Base-by-base conservation (phyloP, 495 filamentous ascomycete genomes). In the Xylaria sp. region DNA sequence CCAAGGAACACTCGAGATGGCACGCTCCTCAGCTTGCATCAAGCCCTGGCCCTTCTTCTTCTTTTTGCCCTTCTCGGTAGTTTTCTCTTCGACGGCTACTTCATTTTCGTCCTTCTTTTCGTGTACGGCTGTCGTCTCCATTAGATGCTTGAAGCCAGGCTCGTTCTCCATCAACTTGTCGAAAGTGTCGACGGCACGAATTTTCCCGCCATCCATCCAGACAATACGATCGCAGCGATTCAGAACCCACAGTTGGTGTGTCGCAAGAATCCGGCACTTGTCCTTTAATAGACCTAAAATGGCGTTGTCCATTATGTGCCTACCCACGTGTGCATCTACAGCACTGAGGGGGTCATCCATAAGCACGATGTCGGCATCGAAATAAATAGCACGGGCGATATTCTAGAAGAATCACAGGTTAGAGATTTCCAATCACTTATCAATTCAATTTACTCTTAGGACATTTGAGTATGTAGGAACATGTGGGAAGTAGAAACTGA, bases 291-390 rank as follows among this genome's bases (percentile, higher is more conserved):
- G 84, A 35, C 95, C 96, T 59, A 93, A 90, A 59, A 99, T 98
- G 44, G 94, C 96, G 69, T 97, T 90, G 76, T 98, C 94, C 83
- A 99, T 97, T 77, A 99, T 96, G 78, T 97, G 95, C 19, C 93
- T 90, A 15, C 95, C 96, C 64, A 95, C 93, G 72, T 95, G 93
- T 9, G 93, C 93, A 78, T 96, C 93, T 5, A 96, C 93, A 11
- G 93, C 93, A 26, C 90, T 93, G 17, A 96, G 80, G 5, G 92
- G 92, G 76, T 96, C 93, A 71, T 96, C 93, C 88, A 95, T 88
- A n/a, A 96, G 84, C 0, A 95, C 85, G 40, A 95, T 87, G 70
- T 94, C 91, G 9, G 93, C 88, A 72, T 95, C 87, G 73, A 93
- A 95, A 74, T 96, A 96, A 63, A 95, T 94, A 19, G 93, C 92